Evolutionary conservation across 2,329 filamentous ascomycete genomes (phyloP).

Genomic region (Microascus cirrosus): DNA sequence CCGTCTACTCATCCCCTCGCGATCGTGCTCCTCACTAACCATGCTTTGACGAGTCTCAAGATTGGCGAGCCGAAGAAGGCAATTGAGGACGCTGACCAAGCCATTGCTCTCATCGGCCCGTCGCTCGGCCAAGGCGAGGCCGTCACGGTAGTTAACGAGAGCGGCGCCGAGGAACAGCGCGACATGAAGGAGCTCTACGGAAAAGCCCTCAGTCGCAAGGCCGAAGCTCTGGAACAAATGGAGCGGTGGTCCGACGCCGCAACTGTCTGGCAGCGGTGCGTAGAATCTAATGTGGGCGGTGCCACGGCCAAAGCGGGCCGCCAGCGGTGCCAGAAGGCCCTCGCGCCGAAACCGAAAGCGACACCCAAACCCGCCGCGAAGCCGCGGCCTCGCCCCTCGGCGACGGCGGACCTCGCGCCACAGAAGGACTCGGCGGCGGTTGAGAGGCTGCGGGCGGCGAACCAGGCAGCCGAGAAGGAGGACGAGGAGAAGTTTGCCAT

Average conservation of each 20-base stretch:
- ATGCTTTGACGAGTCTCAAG: conserved; percentile 80
- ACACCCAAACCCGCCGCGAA: conserved; percentile 30
- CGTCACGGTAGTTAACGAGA: conserved; percentile 54
- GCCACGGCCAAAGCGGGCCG: conserved; percentile 73
- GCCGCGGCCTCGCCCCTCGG: conserved; percentile 32
- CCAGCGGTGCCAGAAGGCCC: conserved; percentile 78
- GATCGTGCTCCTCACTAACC: conserved; percentile 86
- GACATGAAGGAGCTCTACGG: conserved; percentile 90
- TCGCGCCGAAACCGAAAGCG: conserved; percentile 54
- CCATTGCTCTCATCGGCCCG: conserved; percentile 68
- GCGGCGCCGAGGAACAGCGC: conserved; percentile 51
- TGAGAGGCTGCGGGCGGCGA: conserved; percentile 68
- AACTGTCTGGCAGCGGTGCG: conserved; percentile 67
- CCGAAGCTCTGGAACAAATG: conserved; percentile 89
- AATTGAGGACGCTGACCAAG: conserved; percentile 72
- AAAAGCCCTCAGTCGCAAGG: conserved; percentile 88
- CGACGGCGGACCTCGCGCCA: conserved; percentile 24
- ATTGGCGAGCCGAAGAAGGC: conserved; percentile 85
- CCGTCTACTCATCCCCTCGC: conserved; percentile 71
- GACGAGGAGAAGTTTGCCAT: conserved; percentile 92
- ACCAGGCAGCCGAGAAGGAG: conserved; percentile 71
- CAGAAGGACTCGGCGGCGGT: conserved; percentile 64
- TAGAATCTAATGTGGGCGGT: conserved; percentile 80
- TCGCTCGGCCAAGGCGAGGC: conserved; percentile 69
- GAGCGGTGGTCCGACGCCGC: conserved; percentile 86